phyloP scores from a whole-genome alignment of 1,139 yeast genomes.

The Protomyces lactucae-debilis region DNA sequence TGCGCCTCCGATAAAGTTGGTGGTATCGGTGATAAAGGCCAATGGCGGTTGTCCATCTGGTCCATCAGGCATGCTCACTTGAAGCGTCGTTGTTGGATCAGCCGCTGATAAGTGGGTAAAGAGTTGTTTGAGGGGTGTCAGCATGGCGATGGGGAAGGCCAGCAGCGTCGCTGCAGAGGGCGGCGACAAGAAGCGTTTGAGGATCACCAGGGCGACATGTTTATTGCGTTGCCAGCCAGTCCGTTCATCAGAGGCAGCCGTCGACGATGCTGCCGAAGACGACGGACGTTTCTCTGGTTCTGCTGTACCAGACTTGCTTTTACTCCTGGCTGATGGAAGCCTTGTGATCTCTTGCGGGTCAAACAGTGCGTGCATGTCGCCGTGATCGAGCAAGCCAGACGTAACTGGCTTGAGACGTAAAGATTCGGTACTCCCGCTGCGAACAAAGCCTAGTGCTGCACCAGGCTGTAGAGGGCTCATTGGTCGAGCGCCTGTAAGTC shows the following conservation, averaged over 20 bases:
- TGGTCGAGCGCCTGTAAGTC: too few species aligned
- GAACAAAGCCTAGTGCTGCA: constrained; percentile 6
- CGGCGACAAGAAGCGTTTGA: constrained; percentile 63
- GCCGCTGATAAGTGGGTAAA: constrained; percentile 51
- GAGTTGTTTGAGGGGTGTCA: constrained; percentile 79
- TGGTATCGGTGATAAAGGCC: constrained; percentile 74
- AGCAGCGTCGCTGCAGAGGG: constrained; percentile 61
- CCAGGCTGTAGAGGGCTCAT: constrained; percentile 4
- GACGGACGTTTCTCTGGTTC: neutral
- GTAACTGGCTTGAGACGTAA: constrained; percentile 8
- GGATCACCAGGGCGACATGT: constrained; percentile 33
- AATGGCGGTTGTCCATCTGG: constrained; percentile 82
- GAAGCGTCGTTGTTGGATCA: constrained; percentile 16
- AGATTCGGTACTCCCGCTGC: neutral
- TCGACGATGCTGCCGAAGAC: neutral
- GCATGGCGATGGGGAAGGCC: constrained; percentile 64
- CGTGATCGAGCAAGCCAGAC: constrained; percentile 6
- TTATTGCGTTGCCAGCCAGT: constrained; percentile 10
- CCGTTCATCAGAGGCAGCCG: neutral
- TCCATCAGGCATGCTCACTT: constrained; percentile 50
- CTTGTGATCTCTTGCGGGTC: constrained; percentile 13
- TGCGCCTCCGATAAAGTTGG: constrained; percentile 76
- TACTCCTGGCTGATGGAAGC: neutral
- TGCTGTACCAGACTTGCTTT: neutral
- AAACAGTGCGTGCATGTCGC: constrained; percentile 1